Conservation (phyloP, 2,329 filamentous ascomycete genomes). For the Plectosphaerella cucumerina region DNA sequence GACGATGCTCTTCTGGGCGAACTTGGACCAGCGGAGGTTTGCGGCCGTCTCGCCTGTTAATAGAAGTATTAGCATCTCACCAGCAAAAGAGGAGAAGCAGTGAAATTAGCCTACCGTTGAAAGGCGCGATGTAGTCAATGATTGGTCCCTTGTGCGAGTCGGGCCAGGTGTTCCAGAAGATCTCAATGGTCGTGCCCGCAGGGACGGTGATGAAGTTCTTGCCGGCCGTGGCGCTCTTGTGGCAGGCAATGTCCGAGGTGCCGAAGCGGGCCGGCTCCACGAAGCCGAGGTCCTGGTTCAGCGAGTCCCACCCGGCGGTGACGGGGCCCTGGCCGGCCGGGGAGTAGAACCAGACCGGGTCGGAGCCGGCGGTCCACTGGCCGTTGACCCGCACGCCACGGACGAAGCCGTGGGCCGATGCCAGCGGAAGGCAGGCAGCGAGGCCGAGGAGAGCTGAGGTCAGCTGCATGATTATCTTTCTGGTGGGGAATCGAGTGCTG, state of each 20-base stretch:
- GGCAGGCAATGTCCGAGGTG: slow-evolving; percentile 43
- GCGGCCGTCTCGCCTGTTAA: slow-evolving; percentile 1
- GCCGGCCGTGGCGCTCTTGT: slow-evolving; percentile 36
- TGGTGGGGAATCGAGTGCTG: too few species aligned
- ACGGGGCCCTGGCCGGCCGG: slow-evolving; percentile 19
- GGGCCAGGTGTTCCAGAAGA: slow-evolving; percentile 66
- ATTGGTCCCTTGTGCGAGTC: slow-evolving; percentile 58
- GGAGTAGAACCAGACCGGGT: slow-evolving; percentile 19
- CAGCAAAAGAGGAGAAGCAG: slow-evolving; percentile 17
- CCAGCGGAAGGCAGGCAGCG: background rate
- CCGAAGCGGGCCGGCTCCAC: slow-evolving; percentile 37
- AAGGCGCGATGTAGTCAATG: slow-evolving; percentile 56
- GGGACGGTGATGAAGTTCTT: slow-evolving; percentile 38
- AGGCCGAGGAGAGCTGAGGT: background rate
- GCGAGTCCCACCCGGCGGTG: slow-evolving; percentile 15
- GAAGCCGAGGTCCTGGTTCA: slow-evolving; percentile 32
- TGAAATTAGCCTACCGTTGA: slow-evolving; percentile 36
- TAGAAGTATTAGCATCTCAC: too few species aligned
- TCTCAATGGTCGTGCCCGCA: slow-evolving; percentile 54
- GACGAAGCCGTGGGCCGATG: slow-evolving; percentile 24
- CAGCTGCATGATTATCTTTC: background rate
- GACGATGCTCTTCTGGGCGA: slow-evolving; percentile 15
- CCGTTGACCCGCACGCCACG: slow-evolving; percentile 20
- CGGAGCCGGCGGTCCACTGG: slow-evolving; percentile 22
- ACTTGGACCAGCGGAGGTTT: background rate